Evolutionary conservation across 1,139 yeast genomes (phyloP).

Genomic region (Yamadazyma taylorii): DNA sequence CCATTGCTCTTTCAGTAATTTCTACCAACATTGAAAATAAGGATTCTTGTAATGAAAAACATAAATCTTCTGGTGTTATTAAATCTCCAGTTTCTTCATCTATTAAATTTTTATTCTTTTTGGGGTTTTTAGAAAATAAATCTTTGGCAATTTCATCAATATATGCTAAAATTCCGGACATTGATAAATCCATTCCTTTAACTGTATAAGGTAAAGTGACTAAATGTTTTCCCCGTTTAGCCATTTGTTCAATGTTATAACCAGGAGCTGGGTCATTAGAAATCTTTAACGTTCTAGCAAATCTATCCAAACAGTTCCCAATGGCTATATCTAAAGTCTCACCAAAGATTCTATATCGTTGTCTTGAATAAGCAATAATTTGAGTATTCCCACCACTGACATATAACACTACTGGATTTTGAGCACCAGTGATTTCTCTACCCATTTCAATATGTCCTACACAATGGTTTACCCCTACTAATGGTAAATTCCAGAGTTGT

Average conservation of each 20-base stretch:
- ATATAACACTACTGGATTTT: constrained; percentile 90
- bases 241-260: constrained; percentile 92
- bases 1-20: constrained; percentile 98
- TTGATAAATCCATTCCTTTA: constrained; percentile 96
- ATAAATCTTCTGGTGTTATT: constrained; percentile 81
- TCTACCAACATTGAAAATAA: constrained; percentile 95
- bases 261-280: constrained; percentile 98
- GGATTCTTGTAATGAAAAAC: constrained; percentile 90
- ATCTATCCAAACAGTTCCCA: constrained; percentile 94
- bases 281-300: constrained; percentile 86
- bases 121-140: constrained; percentile 48
- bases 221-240: constrained; percentile 68
- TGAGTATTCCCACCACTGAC: constrained; percentile 99
- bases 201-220: constrained; percentile 91
- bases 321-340: constrained; percentile 96
- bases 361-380: constrained; percentile 93
- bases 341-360: constrained; percentile 91
- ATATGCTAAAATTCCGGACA: constrained; percentile 91
- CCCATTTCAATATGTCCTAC: constrained; percentile 99
- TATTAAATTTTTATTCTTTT: constrained; percentile 48
- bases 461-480: constrained; percentile 96
- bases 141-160: constrained; percentile 80
- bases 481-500: constrained; percentile 77
- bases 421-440: constrained; percentile 92
- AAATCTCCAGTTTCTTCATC: constrained; percentile 53